These are phyloP conservation scores for Candida pseudoglaebosa DNA, from an alignment of 805 yeast species.

Conservation along the genomic window DNA sequence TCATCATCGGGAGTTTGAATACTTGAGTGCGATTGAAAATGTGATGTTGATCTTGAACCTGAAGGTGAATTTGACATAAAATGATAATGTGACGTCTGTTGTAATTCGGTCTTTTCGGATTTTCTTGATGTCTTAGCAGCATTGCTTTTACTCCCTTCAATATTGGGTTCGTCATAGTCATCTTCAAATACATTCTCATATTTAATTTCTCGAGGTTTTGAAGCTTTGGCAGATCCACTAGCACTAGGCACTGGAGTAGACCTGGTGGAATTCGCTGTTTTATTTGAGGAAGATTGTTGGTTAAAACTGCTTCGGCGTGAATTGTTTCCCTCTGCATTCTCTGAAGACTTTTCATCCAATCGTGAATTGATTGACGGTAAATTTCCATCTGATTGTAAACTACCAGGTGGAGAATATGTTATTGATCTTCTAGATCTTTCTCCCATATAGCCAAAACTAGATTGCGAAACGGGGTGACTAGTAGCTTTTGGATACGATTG, in stretches of 20 bases:
- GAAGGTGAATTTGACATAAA: conserved; percentile 2
- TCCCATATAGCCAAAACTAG: not conserved
- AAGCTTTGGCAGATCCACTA: conserved; percentile 35
- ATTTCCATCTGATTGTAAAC: conserved; percentile 16
- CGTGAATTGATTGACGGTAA: conserved; percentile 33
- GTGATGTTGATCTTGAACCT: conserved; percentile 1
- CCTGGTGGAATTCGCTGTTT: not conserved
- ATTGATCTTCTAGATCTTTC: conserved; percentile 22
- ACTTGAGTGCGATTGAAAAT: conserved; percentile 5
- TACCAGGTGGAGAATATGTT: conserved; percentile 17
- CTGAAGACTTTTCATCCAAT: conserved; percentile 19
- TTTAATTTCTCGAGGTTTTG: conserved; percentile 21
- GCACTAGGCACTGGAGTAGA: conserved; percentile 8
- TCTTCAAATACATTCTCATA: conserved; percentile 43
- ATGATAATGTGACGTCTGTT: conserved; percentile 1
- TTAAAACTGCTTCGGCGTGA: not conserved
- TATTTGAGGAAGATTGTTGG: not conserved
- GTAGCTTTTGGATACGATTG: not conserved
- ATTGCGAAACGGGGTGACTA: not conserved
- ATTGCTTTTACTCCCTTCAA: conserved; percentile 1
- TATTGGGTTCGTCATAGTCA: conserved; percentile 43
- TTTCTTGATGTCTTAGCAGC: conserved; percentile 1
- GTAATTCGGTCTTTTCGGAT: conserved; percentile 1
- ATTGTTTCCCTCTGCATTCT: not conserved
- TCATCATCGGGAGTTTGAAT: conserved; percentile 20